These are phyloP conservation scores for Citrus unshiu DNA, from an alignment of 345 rosid genomes.

Conservation along the genomic window DNA sequence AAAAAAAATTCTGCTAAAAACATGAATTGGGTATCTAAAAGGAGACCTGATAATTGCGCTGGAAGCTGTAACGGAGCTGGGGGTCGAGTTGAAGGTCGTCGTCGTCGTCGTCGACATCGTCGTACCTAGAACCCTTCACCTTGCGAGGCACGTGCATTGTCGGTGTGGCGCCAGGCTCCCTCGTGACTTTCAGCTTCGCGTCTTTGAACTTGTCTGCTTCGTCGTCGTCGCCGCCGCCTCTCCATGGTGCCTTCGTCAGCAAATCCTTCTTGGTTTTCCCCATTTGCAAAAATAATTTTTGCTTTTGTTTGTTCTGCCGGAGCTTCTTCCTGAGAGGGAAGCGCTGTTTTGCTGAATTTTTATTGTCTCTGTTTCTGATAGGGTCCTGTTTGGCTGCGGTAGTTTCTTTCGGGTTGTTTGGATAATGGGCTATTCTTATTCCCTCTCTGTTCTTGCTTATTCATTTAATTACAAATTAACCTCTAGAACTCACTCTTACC, in stretches of 20 bases:
- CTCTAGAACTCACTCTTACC: too few relatives aligned
- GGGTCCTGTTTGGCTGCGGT: not conserved
- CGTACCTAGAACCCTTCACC: conserved; percentile 25
- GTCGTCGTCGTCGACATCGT: conserved; percentile 36
- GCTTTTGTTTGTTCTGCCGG: not conserved
- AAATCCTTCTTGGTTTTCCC: conserved; percentile 63
- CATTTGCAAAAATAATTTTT: conserved; percentile 4
- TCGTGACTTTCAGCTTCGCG: conserved; percentile 80
- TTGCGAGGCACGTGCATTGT: conserved; percentile 79
- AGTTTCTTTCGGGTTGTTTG: not conserved
- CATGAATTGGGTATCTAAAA: not conserved
- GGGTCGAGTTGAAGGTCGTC: conserved; percentile 77
- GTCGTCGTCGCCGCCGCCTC: conserved; percentile 58
- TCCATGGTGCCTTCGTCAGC: conserved; percentile 86
- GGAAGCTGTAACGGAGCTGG: conserved; percentile 95
- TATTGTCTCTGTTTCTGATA: not conserved
- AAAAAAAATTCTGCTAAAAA: not conserved
- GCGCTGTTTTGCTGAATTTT: too few relatives aligned
- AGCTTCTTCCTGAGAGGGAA: too few relatives aligned
- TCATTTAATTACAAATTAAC: too few relatives aligned
- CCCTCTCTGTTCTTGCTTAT: too few relatives aligned
- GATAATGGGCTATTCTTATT: not conserved
- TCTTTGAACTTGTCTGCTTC: conserved; percentile 57
- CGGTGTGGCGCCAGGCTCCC: conserved; percentile 61
- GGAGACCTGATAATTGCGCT: conserved; percentile 76